phyloP scores from a whole-genome alignment of 2,329 filamentous ascomycete genomes.

The Ustulina deusta region DNA sequence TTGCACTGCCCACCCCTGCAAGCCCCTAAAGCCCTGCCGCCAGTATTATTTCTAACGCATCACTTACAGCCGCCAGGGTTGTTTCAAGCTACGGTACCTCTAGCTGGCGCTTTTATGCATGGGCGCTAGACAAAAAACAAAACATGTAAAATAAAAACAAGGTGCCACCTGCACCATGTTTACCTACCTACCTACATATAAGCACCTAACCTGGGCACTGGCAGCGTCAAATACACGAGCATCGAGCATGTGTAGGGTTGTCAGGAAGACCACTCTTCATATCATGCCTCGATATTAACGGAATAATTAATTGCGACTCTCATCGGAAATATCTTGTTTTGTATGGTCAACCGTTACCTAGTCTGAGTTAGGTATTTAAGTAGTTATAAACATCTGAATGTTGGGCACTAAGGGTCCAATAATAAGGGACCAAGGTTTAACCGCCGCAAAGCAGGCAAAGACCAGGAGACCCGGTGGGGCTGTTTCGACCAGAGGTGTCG shows the following conservation, averaged over 20 bases:
- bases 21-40: background rate
- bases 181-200: too few relatives aligned
- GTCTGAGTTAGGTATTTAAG: too few relatives aligned
- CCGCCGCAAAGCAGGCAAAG: background rate
- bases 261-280: background rate
- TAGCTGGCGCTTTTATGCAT: conserved; percentile 15
- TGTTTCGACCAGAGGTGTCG: too few relatives aligned
- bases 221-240: too few relatives aligned
- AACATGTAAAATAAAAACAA: background rate
- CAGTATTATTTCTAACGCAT: conserved; percentile 18
- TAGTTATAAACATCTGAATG: too few relatives aligned
- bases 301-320: too few relatives aligned
- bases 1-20: conserved; percentile 17
- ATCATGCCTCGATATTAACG: too few relatives aligned
- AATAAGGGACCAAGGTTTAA: background rate
- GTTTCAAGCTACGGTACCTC: conserved; percentile 21
- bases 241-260: too few relatives aligned
- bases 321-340: background rate
- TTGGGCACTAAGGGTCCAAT: background rate
- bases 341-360: too few relatives aligned
- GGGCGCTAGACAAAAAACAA: background rate
- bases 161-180: too few relatives aligned
- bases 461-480: background rate
- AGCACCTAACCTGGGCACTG: too few relatives aligned
- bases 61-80: conserved; percentile 21